Percentiles rank a stretch among this genome's conserved stretches.
Conservation (phyloP, 768 basidiomycete genomes). For the Boletus rubropictus region DNA sequence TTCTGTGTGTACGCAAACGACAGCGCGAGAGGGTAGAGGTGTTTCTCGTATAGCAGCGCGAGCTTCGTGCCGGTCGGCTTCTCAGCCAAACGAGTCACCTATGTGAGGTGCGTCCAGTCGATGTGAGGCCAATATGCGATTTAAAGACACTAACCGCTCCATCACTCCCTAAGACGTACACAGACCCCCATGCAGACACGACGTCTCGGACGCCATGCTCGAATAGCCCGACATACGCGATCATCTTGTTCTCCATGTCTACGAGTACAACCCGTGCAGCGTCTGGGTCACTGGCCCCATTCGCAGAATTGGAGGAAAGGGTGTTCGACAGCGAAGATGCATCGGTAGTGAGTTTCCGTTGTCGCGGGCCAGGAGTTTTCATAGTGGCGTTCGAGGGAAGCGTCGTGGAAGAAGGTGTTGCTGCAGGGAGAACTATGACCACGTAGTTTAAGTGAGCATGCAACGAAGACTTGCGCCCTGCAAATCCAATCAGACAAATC, state of each 20-base stretch:
- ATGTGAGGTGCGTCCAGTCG: not conserved
- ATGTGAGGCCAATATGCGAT: not conserved
- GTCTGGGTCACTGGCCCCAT: constrained; percentile 42
- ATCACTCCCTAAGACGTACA: constrained; percentile 75
- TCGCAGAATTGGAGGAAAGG: constrained; percentile 32
- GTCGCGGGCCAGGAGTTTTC: constrained; percentile 31
- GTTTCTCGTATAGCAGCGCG: constrained; percentile 76
- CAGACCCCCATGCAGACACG: constrained; percentile 72
- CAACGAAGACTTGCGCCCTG: constrained; percentile 59
- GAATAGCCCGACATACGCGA: constrained; percentile 79
- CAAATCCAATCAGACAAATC: not conserved
- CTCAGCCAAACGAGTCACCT: constrained; percentile 68
- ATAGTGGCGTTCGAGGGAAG: constrained; percentile 56
- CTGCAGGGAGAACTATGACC: constrained; percentile 84
- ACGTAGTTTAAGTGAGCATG: constrained; percentile 78
- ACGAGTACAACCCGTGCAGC: constrained; percentile 80
- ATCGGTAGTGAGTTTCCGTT: constrained; percentile 21
- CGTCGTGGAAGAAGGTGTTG: constrained; percentile 48
- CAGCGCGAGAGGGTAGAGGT: constrained; percentile 74
- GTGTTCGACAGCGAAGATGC: constrained; percentile 8
- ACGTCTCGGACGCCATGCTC: constrained; percentile 79
- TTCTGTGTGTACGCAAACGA: constrained; percentile 76
- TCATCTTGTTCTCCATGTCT: constrained; percentile 87
- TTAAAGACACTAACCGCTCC: constrained; percentile 51
- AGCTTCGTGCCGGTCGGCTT: constrained; percentile 82